Evolutionary conservation across 257 asterid genomes (phyloP), one percentile per base, ranked within the genome.

Genomic region (Solanum rostratum): DNA sequence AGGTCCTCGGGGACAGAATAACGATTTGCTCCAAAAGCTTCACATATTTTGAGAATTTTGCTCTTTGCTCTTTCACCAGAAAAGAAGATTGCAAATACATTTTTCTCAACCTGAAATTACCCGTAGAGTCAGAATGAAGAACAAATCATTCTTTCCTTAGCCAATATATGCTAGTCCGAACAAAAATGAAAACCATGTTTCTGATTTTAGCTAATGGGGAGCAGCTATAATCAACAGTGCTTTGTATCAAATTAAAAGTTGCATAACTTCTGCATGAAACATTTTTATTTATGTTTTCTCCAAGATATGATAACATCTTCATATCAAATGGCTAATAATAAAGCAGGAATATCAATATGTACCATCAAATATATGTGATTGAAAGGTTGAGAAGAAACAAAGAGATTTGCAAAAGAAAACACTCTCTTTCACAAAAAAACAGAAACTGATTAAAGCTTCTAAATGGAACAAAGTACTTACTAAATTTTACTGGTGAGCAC

Each of bases 21-120:
- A 41, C 99, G 96, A 88, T 95, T 97, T 83, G 99, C 99, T 85
- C 99, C 99, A 93, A 97, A 97, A 85, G 99, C 99, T 85, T 97
- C 99, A 90, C 97, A 97, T 88, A 97, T 97, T 89, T 97, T 97
- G 86, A 93, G 95, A 85, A 95, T 91, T 89, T 94, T 97, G 91
- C 73, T 90, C 92, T 90, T 97, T 50, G 97, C 95, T 86, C 96
- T 92, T 89, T 97, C 99, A 86, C 99, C 99, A 91, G 99, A 97
- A 89, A 90, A 97, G 94, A 97, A 97, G 82, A 93, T 92, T 11
- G 84, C 92, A 73, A 97, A 94, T 52, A 95, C 99, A 90, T 95
- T 95, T 85, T 97, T 97, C 83, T 97, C 99, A 86, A 92, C 98
- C 99, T 97, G 86, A 71, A 83, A 83, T 69, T 65, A 86, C 55